Percentiles rank a stretch among this genome's conserved stretches.
Conservation (phyloP, 805 yeast genomes). For the Candida parachauliodes region DNA sequence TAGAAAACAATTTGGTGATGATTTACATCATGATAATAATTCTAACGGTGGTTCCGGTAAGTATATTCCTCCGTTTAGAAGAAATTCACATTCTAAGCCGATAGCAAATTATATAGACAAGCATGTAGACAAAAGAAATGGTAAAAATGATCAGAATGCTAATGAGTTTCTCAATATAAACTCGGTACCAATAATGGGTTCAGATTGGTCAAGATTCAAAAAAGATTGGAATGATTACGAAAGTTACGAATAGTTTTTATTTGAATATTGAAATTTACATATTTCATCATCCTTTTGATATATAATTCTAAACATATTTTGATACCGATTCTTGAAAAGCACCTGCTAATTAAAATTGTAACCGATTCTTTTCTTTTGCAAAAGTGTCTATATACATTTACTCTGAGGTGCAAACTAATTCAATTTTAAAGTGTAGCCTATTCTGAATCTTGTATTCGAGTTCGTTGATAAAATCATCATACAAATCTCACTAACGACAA, state of each 20-base stretch:
- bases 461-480: too few relatives aligned
- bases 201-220: constrained; percentile 22
- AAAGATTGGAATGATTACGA: constrained; percentile 28
- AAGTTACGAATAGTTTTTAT: constrained; percentile 3
- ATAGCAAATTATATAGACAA: constrained; percentile 3
- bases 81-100: constrained; percentile 37
- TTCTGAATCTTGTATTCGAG: too few relatives aligned
- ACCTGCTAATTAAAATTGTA: too few relatives aligned
- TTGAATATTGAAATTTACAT: not conserved
- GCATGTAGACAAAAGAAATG: constrained; percentile 6
- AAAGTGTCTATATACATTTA: too few relatives aligned
- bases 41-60: constrained; percentile 21
- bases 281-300: too few relatives aligned
- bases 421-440: too few relatives aligned
- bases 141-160: constrained; percentile 1
- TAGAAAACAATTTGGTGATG: constrained; percentile 25
- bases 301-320: too few relatives aligned
- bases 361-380: too few relatives aligned
- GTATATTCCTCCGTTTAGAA: constrained; percentile 69
- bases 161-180: constrained; percentile 3
- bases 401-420: too few relatives aligned
- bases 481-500: too few relatives aligned
- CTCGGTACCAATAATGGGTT: constrained; percentile 11
- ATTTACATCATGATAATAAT: constrained; percentile 18
- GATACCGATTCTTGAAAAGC: too few relatives aligned